These are phyloP conservation scores for Fusarium sp. DNA, from an alignment of 2,329 filamentous ascomycete genomes.

Conservation along the genomic window DNA sequence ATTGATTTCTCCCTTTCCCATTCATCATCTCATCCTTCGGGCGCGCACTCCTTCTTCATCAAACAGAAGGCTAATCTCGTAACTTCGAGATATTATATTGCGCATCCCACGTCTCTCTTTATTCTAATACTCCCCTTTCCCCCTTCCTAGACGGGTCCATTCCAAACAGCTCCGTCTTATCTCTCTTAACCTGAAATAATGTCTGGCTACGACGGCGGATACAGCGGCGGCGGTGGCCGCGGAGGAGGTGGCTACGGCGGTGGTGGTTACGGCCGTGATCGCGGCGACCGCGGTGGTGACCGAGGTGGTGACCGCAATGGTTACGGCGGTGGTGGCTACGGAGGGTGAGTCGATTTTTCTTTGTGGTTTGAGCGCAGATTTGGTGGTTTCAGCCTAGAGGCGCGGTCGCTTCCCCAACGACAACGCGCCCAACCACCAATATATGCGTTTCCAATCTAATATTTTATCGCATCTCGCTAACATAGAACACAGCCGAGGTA, in stretches of 20 bases:
- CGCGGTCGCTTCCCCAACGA: constrained; percentile 12
- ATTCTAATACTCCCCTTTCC: constrained; percentile 11
- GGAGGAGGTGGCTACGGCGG: constrained; percentile 47
- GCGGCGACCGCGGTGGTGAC: constrained; percentile 56
- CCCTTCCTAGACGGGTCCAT: constrained; percentile 25
- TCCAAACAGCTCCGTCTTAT: constrained; percentile 22
- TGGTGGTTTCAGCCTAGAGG: constrained; percentile 21
- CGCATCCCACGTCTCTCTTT: constrained; percentile 36
- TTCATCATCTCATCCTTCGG: constrained; percentile 42
- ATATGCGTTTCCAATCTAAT: constrained; percentile 5
- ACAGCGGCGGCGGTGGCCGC: constrained; percentile 45
- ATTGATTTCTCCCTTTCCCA: constrained; percentile 33
- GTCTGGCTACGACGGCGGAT: constrained; percentile 53
- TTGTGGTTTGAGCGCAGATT: constrained; percentile 15
- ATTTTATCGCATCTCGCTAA: constrained; percentile 48
- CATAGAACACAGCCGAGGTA: constrained; percentile 56
- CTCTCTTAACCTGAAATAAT: constrained; percentile 46
- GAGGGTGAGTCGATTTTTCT: constrained; percentile 49
- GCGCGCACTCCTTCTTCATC: constrained; percentile 44
- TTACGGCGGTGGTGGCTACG: constrained; percentile 50
- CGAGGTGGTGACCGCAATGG: constrained; percentile 57
- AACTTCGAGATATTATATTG: constrained; percentile 28
- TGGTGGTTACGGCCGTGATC: constrained; percentile 55
- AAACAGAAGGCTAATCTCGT: constrained; percentile 36
- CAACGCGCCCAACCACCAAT: constrained; percentile 15